phyloP scores from a whole-genome alignment of 768 basidiomycete genomes.

The Tephrocybe sp. region DNA sequence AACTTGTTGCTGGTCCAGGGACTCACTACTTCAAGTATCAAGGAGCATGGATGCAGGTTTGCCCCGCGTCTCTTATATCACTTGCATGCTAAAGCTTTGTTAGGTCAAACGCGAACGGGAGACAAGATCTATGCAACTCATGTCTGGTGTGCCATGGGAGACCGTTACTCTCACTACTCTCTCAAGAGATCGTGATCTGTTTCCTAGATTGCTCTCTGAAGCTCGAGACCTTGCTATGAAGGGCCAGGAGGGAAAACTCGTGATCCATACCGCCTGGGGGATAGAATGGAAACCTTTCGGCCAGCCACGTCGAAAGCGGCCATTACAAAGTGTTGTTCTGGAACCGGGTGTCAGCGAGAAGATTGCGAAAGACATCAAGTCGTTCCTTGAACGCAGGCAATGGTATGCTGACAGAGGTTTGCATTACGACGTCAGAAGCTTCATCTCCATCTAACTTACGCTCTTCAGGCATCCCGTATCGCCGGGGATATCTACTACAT shows the following conservation, averaged over 20 bases:
- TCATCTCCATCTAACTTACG: conserved; percentile 6
- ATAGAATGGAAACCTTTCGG: conserved; percentile 97
- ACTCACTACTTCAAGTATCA: conserved; percentile 89
- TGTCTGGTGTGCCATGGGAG: conserved; percentile 95
- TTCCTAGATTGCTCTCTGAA: conserved; percentile 79
- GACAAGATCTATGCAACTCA: conserved; percentile 86
- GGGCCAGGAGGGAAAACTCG: conserved; percentile 89
- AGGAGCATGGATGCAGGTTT: conserved; percentile 95
- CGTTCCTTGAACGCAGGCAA: conserved; percentile 78
- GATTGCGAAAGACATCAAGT: conserved; percentile 77
- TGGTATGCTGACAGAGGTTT: conserved; percentile 98
- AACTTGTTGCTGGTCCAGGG: conserved; percentile 94
- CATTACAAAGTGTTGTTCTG: conserved; percentile 87
- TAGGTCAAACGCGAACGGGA: conserved; percentile 96
- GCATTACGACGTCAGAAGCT: conserved; percentile 18
- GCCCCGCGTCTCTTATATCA: conserved; percentile 7
- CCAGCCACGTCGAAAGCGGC: conserved; percentile 82
- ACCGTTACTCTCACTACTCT: conserved; percentile 93
- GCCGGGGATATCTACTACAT: conserved; percentile 91
- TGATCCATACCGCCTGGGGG: conserved; percentile 96
- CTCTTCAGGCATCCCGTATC: conserved; percentile 89
- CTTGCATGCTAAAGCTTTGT: conserved; percentile 9
- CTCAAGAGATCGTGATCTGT: conserved; percentile 80
- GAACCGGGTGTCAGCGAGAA: conserved; percentile 79
- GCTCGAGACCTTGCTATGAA: conserved; percentile 87